Percentiles rank a stretch among this genome's conserved stretches.
Evolutionary conservation across 1,284 basidiomycete species (phyloP).

Genomic region (Rhodotorula sp.): DNA sequence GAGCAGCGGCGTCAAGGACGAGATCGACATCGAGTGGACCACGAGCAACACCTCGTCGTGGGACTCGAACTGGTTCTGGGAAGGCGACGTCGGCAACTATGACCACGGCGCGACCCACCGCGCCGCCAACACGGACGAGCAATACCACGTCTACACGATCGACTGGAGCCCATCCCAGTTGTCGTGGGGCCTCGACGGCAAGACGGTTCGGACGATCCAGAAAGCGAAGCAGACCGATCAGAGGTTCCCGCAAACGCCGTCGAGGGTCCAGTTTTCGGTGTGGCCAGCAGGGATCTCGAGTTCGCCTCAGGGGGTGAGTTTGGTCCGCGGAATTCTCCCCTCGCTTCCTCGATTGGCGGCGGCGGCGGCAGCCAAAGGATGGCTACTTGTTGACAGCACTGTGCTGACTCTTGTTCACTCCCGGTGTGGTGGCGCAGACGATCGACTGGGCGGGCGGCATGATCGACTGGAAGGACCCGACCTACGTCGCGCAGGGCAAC

Average conservation of each 20-base stretch:
- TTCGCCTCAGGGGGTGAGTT: slow-evolving; percentile 13
- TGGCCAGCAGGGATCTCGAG: slow-evolving; percentile 36
- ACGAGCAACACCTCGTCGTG: slow-evolving; percentile 21
- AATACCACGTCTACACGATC: slow-evolving; percentile 28
- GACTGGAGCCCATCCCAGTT: slow-evolving; percentile 35
- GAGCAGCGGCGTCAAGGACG: slow-evolving; percentile 34
- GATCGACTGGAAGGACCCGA: slow-evolving; percentile 33
- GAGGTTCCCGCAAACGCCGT: slow-evolving; percentile 37
- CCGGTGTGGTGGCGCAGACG: slow-evolving; percentile 3
- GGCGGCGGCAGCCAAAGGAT: too few species aligned
- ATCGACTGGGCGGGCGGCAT: slow-evolving; percentile 39
- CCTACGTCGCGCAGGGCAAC: slow-evolving; percentile 9
- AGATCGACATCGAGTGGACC: slow-evolving; percentile 39
- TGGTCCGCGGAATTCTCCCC: too few species aligned
- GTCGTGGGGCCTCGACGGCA: slow-evolving; percentile 32
- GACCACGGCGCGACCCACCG: slow-evolving; percentile 19
- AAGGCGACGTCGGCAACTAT: slow-evolving; percentile 35
- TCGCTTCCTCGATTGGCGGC: neutral
- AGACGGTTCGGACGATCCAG: slow-evolving; percentile 28
- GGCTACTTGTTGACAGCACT: neutral
- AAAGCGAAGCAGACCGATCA: slow-evolving; percentile 17
- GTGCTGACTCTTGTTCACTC: neutral
- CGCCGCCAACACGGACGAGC: slow-evolving; percentile 25
- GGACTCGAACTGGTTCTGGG: slow-evolving; percentile 23
- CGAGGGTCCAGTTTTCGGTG: slow-evolving; percentile 36